Base-by-base conservation (phyloP, 768 basidiomycete genomes). In the Phaffia tasmanica region DNA sequence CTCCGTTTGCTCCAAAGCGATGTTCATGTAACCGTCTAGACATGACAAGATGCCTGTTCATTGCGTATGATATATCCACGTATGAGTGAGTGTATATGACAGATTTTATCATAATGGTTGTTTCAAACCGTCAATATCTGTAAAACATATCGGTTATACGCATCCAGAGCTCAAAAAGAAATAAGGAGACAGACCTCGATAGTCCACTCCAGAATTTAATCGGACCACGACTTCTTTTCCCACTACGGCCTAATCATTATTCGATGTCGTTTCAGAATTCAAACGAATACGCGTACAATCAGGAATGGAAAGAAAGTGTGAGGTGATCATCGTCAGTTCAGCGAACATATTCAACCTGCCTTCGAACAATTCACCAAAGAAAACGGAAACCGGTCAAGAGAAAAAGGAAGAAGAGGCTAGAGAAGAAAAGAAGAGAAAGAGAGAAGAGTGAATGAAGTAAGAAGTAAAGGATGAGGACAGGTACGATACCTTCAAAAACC, bases 21-120 rank as follows among this genome's bases (percentile, higher is more conserved):
- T 94, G 78, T 98, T 98, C 95, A 99, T 98, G 77, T 95, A 98
- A 0, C 93, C 93, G 77, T 98, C 95, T 27, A 98, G 81, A 73
- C 95, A 98, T 3, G 91, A 93, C 18, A 99, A 79, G 3, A 92
- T 81, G 23, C 94, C 94, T 98, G 68, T 6, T 16, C 23, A 46
- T 14, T n/a, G 3, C 15, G 19, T 23, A 42, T n/a, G n/a, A n/a
- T n/a, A n/a, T 21, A 21, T 23, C 6, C 5, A 42, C 21, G 32
- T 61, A 21, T 42, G 59, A 7, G 35, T 46, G 4, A 3, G 6
- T n/a, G 14, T 61, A 18, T 18, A 57, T 0, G 19, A 4, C 35
- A 11, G 35, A 11, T 42, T 42, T 42, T 42, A 42, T 42, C 35
- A 42, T 11, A 4, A 42, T 5, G 4, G 35, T 42, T 42, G 35